Evolutionary conservation across 1,139 yeast species (phyloP).

Genomic region (Taiozyma sp.): DNA sequence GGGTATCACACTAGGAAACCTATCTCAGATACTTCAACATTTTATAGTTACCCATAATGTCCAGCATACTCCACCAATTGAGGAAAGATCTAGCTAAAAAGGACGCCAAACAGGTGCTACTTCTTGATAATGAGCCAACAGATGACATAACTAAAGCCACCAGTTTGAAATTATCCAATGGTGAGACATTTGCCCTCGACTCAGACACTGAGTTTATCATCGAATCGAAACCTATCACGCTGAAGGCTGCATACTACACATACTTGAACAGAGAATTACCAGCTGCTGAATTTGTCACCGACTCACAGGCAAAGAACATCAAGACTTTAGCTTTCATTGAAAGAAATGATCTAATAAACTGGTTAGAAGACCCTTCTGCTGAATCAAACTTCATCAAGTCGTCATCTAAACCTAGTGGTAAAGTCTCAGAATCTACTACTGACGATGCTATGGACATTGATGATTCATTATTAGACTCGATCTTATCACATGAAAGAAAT

Average conservation of each 20-base stretch:
- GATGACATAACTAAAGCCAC: constrained; percentile 26
- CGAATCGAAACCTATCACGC: constrained; percentile 44
- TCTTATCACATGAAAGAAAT: constrained; percentile 56
- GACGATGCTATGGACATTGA: constrained; percentile 21
- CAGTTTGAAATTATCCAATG: constrained; percentile 16
- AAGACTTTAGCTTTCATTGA: constrained; percentile 78
- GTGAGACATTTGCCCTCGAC: constrained; percentile 30
- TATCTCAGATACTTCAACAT: too few relatives aligned
- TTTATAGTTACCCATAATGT: not conserved
- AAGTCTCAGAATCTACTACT: not conserved
- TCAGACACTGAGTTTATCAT: constrained; percentile 51
- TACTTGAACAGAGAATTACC: constrained; percentile 74
- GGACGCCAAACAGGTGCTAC: not conserved
- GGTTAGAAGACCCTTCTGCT: constrained; percentile 67
- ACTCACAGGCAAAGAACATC: constrained; percentile 59
- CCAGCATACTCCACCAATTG: not conserved
- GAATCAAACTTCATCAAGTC: constrained; percentile 45
- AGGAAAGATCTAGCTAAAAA: not conserved
- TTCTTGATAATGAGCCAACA: not conserved
- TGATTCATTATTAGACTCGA: constrained; percentile 53
- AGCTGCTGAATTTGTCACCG: constrained; percentile 77
- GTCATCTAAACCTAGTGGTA: constrained; percentile 8
- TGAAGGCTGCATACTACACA: constrained; percentile 68
- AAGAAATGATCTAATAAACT: constrained; percentile 75
- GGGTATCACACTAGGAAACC: too few relatives aligned